phyloP scores from a whole-genome alignment of 2,329 filamentous ascomycete species.

The Arthroderma uncinatum region DNA sequence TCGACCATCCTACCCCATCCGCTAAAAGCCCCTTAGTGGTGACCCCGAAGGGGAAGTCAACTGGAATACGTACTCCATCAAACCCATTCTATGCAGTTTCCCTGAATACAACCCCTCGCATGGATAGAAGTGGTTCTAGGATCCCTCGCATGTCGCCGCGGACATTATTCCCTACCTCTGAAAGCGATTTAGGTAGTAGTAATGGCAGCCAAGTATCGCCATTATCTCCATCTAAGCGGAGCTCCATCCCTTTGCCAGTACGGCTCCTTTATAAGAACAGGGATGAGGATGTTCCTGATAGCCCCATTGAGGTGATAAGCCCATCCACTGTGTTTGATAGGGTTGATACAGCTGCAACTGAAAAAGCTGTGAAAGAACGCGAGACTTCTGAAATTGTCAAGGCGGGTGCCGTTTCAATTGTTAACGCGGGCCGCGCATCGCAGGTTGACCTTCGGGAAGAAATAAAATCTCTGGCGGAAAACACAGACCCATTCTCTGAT shows the following conservation, averaged over 20 bases:
- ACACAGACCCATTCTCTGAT: neutral
- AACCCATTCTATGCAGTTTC: neutral
- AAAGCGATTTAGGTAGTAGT: neutral
- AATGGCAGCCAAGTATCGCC: constrained; percentile 5
- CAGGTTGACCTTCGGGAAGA: neutral
- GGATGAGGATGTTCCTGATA: neutral
- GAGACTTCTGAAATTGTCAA: neutral
- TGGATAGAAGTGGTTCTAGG: constrained; percentile 4
- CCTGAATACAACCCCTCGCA: neutral
- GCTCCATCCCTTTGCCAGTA: constrained; percentile 15
- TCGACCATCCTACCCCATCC: constrained; percentile 1
- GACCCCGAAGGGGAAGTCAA: neutral
- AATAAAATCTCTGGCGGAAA: neutral
- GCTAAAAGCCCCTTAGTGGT: neutral
- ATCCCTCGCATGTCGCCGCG: constrained; percentile 14
- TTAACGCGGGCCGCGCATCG: neutral
- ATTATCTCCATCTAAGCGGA: constrained; percentile 12
- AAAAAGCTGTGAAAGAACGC: neutral
- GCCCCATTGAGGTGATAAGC: neutral
- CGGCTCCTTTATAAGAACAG: constrained; percentile 10
- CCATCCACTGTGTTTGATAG: neutral
- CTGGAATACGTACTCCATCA: neutral
- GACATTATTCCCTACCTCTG: constrained; percentile 1
- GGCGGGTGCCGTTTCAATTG: neutral
- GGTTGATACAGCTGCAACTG: neutral